Percentiles rank a stretch among this genome's conserved stretches.
These are phyloP conservation scores for Pulicaria dysenterica DNA, from an alignment of 129 eudicot species.

Conservation along the genomic window DNA sequence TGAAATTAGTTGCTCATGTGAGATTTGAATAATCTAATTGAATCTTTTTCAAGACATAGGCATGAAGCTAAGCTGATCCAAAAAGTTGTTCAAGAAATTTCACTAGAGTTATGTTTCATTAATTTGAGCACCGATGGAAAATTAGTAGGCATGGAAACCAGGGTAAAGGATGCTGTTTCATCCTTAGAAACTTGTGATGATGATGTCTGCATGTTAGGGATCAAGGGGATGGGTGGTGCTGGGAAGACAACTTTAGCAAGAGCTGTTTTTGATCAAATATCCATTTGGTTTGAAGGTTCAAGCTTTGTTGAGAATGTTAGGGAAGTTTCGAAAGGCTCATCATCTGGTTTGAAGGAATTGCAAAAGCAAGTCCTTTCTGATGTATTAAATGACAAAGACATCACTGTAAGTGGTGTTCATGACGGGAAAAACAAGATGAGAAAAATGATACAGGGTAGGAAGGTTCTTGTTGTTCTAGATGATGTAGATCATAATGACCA, in stretches of 20 bases:
- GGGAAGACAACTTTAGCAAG: slow-evolving; percentile 19
- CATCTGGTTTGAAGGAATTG: background rate
- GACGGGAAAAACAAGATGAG: background rate
- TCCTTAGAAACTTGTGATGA: background rate
- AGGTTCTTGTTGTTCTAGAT: slow-evolving; percentile 8
- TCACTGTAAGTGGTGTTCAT: background rate
- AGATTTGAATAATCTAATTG: too few relatives aligned
- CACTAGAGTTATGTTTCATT: background rate
- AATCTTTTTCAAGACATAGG: background rate
- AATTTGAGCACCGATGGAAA: background rate
- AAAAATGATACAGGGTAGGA: background rate
- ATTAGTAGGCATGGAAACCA: slow-evolving; percentile 10
- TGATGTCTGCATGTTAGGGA: slow-evolving; percentile 7
- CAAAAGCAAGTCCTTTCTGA: background rate
- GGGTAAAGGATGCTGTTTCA: background rate
- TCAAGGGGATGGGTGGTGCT: slow-evolving; percentile 6
- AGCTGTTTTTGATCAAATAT: background rate
- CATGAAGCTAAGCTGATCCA: slow-evolving; percentile 5
- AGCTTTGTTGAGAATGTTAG: slow-evolving; percentile 4
- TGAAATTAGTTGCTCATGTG: too few relatives aligned
- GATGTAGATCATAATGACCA: background rate
- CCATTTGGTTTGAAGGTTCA: background rate
- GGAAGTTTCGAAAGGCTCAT: background rate
- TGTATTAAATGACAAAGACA: background rate
- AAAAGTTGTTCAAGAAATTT: background rate